Percentiles rank a stretch among this genome's conserved stretches.
Evolutionary conservation across 208 protist genomes (phyloP).

Genomic region (Wallacemonas sp.): DNA sequence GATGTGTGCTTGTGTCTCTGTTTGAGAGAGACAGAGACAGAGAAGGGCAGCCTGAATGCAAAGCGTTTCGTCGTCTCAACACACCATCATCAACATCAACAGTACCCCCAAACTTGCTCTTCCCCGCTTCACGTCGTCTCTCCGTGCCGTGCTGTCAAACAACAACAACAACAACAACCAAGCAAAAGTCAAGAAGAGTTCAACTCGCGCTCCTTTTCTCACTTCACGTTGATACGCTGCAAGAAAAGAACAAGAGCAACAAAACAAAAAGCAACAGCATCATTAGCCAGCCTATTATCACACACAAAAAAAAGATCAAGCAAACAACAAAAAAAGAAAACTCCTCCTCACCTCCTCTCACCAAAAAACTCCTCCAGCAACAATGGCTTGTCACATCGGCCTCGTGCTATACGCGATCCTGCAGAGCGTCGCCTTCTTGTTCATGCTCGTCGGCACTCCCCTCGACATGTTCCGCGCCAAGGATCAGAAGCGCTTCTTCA

Average conservation of each 20-base stretch:
- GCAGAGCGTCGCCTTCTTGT: constrained; percentile 40
- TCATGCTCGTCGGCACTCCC: constrained; percentile 51
- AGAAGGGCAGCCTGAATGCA: too few relatives aligned
- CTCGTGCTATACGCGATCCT: constrained; percentile 5
- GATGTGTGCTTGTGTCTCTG: too few relatives aligned
- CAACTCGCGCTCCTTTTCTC: neutral
- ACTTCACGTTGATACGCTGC: too few relatives aligned
- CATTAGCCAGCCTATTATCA: neutral
- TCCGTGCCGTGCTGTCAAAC: too few relatives aligned
- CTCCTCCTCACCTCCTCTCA: neutral
- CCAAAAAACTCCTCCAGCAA: neutral
- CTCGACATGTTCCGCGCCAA: constrained; percentile 52
- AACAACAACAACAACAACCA: neutral
- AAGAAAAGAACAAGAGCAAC: neutral
- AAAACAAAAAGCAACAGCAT: neutral
- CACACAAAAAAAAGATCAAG: neutral
- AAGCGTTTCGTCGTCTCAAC: too few relatives aligned
- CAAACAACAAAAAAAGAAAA: neutral
- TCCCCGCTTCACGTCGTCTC: too few relatives aligned
- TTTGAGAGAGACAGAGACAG: too few relatives aligned
- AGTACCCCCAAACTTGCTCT: too few relatives aligned
- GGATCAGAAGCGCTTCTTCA: constrained; percentile 12
- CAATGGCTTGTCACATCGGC: neutral
- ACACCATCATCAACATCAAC: too few relatives aligned
- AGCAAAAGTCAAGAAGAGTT: neutral